phyloP scores from a whole-genome alignment of 805 yeast genomes.

The Kodamaea sagamina region DNA sequence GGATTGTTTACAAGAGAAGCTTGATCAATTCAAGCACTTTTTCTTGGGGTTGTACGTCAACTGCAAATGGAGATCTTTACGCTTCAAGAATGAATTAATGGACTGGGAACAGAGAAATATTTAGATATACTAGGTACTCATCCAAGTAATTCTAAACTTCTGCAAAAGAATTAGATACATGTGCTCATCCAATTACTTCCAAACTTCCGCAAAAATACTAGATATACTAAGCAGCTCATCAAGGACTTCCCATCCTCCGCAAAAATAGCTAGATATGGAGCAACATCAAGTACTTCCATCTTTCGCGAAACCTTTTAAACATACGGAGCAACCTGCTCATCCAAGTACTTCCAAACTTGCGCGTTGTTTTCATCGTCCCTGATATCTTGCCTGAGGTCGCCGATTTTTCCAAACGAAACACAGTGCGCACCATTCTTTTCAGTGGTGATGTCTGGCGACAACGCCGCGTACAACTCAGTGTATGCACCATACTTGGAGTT shows the following conservation, averaged over 20 bases:
- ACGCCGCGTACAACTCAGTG: slow-evolving; percentile 46
- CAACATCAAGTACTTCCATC: too few relatives aligned
- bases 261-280: too few relatives aligned
- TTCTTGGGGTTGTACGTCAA: slow-evolving; percentile 9
- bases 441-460: slow-evolving; percentile 39
- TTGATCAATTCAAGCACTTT: slow-evolving; percentile 5
- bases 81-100: not conserved
- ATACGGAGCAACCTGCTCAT: slow-evolving; percentile 18
- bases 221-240: too few relatives aligned
- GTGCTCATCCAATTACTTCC: too few relatives aligned
- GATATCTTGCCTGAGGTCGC: slow-evolving; percentile 37
- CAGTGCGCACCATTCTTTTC: slow-evolving; percentile 36
- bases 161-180: too few relatives aligned
- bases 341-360: slow-evolving; percentile 37
- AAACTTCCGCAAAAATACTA: too few relatives aligned
- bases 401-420: slow-evolving; percentile 38
- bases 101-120: not conserved
- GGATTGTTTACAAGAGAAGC: not conserved
- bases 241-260: too few relatives aligned
- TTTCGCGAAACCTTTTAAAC: too few relatives aligned
- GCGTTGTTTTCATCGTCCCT: slow-evolving; percentile 32
- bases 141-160: too few relatives aligned
- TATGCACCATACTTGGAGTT: slow-evolving; percentile 42
- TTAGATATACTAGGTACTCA: too few relatives aligned
- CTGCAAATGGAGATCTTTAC: slow-evolving; percentile 6